Percentiles rank a stretch among this genome's conserved stretches.
Conservation (phyloP, 371 early-diverging fungal species). For the Batkoa obscura region DNA sequence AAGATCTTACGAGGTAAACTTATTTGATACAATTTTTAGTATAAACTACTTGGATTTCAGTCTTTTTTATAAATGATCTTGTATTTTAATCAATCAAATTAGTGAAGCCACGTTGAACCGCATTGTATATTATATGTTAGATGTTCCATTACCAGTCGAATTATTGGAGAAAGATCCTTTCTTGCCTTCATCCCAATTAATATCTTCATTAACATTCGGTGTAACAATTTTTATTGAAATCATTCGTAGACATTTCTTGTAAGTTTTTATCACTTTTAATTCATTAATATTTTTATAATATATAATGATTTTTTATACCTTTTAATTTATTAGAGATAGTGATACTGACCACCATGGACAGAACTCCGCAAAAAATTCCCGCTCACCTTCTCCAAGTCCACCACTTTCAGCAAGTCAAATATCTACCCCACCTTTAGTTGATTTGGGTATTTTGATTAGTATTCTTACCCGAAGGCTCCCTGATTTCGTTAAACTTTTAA, state of each 20-base stretch:
- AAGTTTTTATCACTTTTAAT: slow-evolving; percentile 10
- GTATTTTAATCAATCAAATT: no score
- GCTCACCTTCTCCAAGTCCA: no score
- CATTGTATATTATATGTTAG: slow-evolving; percentile 73
- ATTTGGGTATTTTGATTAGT: slow-evolving; percentile 3
- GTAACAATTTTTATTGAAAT: slow-evolving; percentile 89
- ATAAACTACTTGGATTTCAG: no score
- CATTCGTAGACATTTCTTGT: slow-evolving; percentile 77
- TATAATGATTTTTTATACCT: no score
- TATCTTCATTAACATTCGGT: slow-evolving; percentile 68
- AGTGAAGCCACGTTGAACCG: slow-evolving; percentile 42
- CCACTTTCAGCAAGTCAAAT: no score
- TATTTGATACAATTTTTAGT: no score
- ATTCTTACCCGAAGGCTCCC: slow-evolving; percentile 1
- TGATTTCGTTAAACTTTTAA: slow-evolving; percentile 11
- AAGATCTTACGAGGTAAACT: slow-evolving; percentile 52
- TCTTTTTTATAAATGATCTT: no score
- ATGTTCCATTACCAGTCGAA: slow-evolving; percentile 46
- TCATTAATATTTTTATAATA: neutral
- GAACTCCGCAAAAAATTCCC: no score
- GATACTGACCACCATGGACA: neutral
- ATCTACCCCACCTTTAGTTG: neutral
- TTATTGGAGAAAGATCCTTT: slow-evolving; percentile 11
- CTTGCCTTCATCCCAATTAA: neutral
- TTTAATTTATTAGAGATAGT: slow-evolving; percentile 2